Evolutionary conservation across 768 basidiomycete genomes (phyloP), one percentile per base, ranked within the genome.

Genomic region (Termitomyces bulborhizus): DNA sequence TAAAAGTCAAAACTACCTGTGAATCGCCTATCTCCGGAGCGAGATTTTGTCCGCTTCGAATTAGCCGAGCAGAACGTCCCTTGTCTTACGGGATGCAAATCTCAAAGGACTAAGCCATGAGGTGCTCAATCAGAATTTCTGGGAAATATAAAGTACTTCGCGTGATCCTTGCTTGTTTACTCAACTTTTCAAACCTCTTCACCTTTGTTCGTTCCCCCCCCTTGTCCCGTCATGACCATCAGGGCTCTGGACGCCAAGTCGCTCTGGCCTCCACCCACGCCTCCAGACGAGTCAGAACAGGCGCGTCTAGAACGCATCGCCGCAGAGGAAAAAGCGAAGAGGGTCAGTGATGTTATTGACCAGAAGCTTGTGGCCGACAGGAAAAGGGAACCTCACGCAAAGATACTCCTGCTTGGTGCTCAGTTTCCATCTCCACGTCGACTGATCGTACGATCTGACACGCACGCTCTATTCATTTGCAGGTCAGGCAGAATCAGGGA

Each of bases 401-500:
- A 79, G 64, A 73, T 85, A 15, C 70, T 86, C 24, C 70, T 86
- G 41, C 72, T 85, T 39, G 85, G 84, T 84, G 79, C 63, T 9
- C 11, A 21, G 18, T 40, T 46, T 27, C 42, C 36, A 43, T 13
- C 26, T 48, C 40, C 24, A 29, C 5, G 21, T 18, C 5, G 11
- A 37, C 16, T 21, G 3, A 15, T 16, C 37, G 15, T 39, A n/a
- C n/a, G 13, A 39, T 39, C 44, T 53, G 40, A 54, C 47, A 34
- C 39, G 18, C 21, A 40, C 39, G 18, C 21, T n/a, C 44, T 12
- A 12, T 4, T 34, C 5, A 40, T 47, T 41, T 49, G 1, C 46
- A 85, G 83, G 84, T 46, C 85, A 85, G 66, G 80, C 84, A 32
- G 84, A 85, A 69, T 82, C 83, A 6, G 85, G 85, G 31, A 86